phyloP scores from a whole-genome alignment of 768 basidiomycete species.

The Lyophyllum decastes region DNA sequence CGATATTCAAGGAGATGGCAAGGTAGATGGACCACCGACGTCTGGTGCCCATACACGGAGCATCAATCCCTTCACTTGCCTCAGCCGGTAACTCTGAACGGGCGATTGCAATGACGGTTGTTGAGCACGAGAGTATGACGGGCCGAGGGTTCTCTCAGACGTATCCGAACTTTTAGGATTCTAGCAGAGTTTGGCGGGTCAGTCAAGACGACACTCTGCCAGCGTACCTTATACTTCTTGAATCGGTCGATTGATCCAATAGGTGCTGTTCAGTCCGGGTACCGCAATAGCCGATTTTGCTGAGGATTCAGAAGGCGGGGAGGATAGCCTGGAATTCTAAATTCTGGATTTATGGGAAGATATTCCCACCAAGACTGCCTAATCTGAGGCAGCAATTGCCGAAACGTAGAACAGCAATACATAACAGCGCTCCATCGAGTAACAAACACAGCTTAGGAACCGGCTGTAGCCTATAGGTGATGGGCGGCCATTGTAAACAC shows the following conservation, averaged over 20 bases:
- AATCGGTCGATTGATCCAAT: slow-evolving; percentile 7
- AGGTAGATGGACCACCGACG: neutral
- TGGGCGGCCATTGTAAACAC: neutral
- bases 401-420: neutral
- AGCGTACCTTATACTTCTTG: slow-evolving; percentile 17
- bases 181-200: slow-evolving; percentile 14
- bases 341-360: neutral
- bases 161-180: slow-evolving; percentile 14
- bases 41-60: neutral
- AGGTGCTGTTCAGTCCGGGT: neutral
- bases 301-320: neutral
- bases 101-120: neutral
- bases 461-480: neutral
- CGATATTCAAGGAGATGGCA: slow-evolving; percentile 9
- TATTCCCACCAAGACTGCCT: neutral
- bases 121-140: neutral
- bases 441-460: neutral
- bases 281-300: neutral
- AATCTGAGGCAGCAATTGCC: neutral
- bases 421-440: neutral
- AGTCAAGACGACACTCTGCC: slow-evolving; percentile 9
- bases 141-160: neutral
- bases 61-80: neutral
- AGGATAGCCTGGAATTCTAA: neutral
- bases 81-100: neutral